Percentiles rank a stretch among this genome's conserved stretches.
phyloP scores from a whole-genome alignment of 116 monocot species.

The Phalaenopsis hybrid region DNA sequence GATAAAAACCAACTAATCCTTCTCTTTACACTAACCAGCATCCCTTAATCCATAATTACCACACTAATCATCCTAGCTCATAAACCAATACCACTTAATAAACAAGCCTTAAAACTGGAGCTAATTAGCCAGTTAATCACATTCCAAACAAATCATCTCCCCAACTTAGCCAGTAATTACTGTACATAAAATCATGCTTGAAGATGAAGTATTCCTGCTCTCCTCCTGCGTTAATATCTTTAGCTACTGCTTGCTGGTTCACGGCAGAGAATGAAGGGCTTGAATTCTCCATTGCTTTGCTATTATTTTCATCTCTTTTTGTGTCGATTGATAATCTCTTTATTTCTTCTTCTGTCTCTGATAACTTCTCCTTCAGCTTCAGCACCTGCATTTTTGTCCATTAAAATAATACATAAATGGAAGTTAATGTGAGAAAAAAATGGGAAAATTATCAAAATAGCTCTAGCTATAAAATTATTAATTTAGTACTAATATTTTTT shows the following conservation, averaged over 20 bases:
- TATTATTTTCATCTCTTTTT: neutral
- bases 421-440: too few species aligned
- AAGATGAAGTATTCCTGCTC: neutral
- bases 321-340: slow-evolving; percentile 2
- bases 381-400: slow-evolving; percentile 8
- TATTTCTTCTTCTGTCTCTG: slow-evolving; percentile 10
- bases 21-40: too few species aligned
- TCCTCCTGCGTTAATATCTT: neutral
- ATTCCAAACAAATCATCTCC: neutral
- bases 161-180: neutral
- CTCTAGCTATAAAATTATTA: too few species aligned
- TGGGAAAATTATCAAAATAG: too few species aligned
- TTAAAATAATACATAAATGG: neutral
- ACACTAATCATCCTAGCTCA: too few species aligned
- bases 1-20: too few species aligned
- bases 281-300: neutral
- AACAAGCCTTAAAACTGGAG: too few species aligned
- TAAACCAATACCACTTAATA: too few species aligned
- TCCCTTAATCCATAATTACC: too few species aligned
- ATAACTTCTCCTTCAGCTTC: slow-evolving; percentile 15
- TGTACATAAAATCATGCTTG: neutral
- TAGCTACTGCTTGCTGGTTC: neutral
- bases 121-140: neutral
- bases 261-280: neutral
- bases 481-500: too few species aligned